Conservation (phyloP, 176 grass and related monocot genomes). For the Oryza coarctata region DNA sequence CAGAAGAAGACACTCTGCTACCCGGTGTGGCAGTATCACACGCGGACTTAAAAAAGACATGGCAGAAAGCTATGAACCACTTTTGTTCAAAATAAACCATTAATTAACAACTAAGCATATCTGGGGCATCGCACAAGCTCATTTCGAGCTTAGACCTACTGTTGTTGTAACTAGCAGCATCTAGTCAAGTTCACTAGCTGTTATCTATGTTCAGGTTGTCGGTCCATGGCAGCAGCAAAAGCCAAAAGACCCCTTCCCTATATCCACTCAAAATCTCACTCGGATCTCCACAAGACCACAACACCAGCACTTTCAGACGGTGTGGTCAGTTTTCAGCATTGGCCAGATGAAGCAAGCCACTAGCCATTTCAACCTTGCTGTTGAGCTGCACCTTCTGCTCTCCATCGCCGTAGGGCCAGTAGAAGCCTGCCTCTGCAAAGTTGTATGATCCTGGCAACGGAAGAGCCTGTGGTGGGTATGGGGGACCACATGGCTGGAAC, state of each 20-base stretch:
- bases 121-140: not conserved
- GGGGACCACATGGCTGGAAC: slow-evolving; percentile 27
- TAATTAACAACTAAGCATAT: slow-evolving; percentile 15
- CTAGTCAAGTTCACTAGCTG: slow-evolving; percentile 30
- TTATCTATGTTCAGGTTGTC: slow-evolving; percentile 41
- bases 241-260: slow-evolving; percentile 9
- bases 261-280: slow-evolving; percentile 22
- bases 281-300: slow-evolving; percentile 1
- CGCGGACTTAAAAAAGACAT: not conserved
- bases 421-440: slow-evolving; percentile 36
- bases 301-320: slow-evolving; percentile 1
- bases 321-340: slow-evolving; percentile 21
- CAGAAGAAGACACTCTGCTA: not conserved
- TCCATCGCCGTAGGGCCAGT: slow-evolving; percentile 31
- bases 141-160: slow-evolving; percentile 1
- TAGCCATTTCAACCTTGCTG: slow-evolving; percentile 36
- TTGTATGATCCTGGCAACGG: slow-evolving; percentile 21
- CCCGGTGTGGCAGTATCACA: not conserved
- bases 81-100: slow-evolving; percentile 21
- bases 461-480: slow-evolving; percentile 16
- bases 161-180: slow-evolving; percentile 5
- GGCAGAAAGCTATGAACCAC: not conserved
- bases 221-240: slow-evolving; percentile 37
- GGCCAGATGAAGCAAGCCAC: slow-evolving; percentile 49
- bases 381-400: slow-evolving; percentile 48